Base-by-base conservation (phyloP, 2,329 filamentous ascomycete genomes). In the Biscogniauxia marginata region DNA sequence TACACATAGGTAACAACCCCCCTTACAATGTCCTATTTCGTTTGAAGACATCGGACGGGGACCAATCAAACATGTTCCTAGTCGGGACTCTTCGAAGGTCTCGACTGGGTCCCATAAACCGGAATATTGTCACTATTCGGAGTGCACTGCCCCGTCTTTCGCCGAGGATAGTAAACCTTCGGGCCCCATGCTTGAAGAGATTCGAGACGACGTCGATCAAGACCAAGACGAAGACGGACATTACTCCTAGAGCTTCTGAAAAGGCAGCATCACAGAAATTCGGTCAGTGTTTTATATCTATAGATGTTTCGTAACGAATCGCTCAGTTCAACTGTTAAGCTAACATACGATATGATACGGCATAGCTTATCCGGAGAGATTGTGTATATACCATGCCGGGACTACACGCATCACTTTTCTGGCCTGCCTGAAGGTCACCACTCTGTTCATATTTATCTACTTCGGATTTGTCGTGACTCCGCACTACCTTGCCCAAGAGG, bases 301-400 rank as follows among this genome's bases (percentile, higher is more conserved):
- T n/a, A n/a, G n/a, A n/a, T n/a, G n/a, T 8, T 13, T 19, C 25
- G 16, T 6, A 11, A 18, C n/a, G 16, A 30, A 60, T 46, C 13
- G 3, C 13, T 11, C 13, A 25, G 3, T 22, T 46, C 16, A 21
- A 23, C 19, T 21, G 25, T 7, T 8, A 18, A 43, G 7, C 21
- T 20, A 21, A 44, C 48, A 25, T 49, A 46, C 20, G 21, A 55
- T 24, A 18, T 13, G 30, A 39, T 5, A 39, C 9, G 30, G 30
- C n/a, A n/a, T 51, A 84, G 80, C 73, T 30, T 81, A 81, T 56
- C 84, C 85, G 0, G 79, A 84, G 60, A 76, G 76, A 13, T 68
- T 93, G 23, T 79, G 91, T 63, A 82, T 96, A 59, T 96, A 90
- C 72, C 88, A 92, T 73, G 86, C 86, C 52, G 89, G 90, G 52